Percentiles rank a stretch among this genome's conserved stretches.
Conservation (phyloP, 2,329 filamentous ascomycete genomes). For the Talaromyces sp. region DNA sequence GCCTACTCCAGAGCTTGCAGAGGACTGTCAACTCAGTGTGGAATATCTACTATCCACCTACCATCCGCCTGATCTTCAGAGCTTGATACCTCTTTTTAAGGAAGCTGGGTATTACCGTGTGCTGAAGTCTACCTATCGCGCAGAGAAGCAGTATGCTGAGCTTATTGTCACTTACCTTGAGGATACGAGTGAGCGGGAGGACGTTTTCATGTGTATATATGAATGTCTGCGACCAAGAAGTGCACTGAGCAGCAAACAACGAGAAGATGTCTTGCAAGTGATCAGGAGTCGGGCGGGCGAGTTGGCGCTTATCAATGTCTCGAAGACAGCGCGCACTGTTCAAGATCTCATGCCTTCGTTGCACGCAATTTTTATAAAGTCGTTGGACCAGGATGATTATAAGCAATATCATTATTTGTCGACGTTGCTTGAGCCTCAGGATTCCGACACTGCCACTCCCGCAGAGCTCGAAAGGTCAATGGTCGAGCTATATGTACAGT, state of each 20-base stretch:
- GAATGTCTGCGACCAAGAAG: constrained; percentile 69
- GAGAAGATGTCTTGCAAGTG: constrained; percentile 67
- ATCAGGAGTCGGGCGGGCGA: constrained; percentile 65
- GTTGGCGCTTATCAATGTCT: constrained; percentile 66
- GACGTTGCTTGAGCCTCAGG: constrained; percentile 68
- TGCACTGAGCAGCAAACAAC: constrained; percentile 66
- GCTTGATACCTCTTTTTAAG: constrained; percentile 73
- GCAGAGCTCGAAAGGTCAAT: constrained; percentile 56
- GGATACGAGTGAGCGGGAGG: constrained; percentile 71
- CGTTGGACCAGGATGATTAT: constrained; percentile 60
- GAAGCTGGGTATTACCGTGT: constrained; percentile 86
- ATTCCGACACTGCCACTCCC: constrained; percentile 34
- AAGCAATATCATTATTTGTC: constrained; percentile 74
- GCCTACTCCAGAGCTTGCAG: constrained; percentile 73
- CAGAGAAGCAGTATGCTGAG: constrained; percentile 74
- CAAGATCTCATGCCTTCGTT: constrained; percentile 61
- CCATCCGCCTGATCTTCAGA: constrained; percentile 77
- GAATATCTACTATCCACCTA: constrained; percentile 95
- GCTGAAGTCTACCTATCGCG: constrained; percentile 80
- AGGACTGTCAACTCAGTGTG: constrained; percentile 94
- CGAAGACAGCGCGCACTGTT: constrained; percentile 64
- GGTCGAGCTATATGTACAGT: constrained; percentile 78
- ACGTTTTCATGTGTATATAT: constrained; percentile 75
- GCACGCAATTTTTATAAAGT: constrained; percentile 64
- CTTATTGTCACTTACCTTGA: constrained; percentile 81